Conservation (phyloP, 2,329 filamentous ascomycete species). For the Penicillium sp. region DNA sequence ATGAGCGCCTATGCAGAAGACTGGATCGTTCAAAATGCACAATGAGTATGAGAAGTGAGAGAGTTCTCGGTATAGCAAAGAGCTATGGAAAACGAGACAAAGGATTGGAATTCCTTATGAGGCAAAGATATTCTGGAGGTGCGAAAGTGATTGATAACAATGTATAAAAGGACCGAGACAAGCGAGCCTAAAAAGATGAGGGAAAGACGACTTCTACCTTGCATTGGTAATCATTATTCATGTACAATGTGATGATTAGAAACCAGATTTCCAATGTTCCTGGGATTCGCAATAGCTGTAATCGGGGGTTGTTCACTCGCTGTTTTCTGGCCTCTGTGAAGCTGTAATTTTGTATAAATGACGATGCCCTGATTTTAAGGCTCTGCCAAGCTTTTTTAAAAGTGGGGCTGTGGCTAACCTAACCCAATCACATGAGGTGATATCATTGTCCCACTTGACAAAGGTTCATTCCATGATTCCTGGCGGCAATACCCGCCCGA, state of each 20-base stretch:
- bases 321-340: conserved; percentile 1
- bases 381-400: conserved; percentile 12
- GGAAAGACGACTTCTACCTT: background rate
- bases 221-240: background rate
- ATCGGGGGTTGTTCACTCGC: background rate
- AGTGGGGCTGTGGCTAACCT: background rate
- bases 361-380: conserved; percentile 14
- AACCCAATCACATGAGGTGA: background rate
- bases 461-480: too few species aligned
- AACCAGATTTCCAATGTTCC: background rate
- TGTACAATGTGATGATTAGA: background rate
- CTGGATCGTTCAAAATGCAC: background rate
- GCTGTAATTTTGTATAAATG: conserved; percentile 15
- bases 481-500: too few species aligned
- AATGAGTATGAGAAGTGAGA: background rate
- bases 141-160: background rate
- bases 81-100: background rate
- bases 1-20: background rate
- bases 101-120: background rate
- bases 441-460: background rate
- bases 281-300: background rate
- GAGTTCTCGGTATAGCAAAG: background rate
- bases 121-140: background rate
- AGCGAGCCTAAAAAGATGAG: background rate
- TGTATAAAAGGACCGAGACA: background rate